phyloP scores from a whole-genome alignment of 2,329 filamentous ascomycete species.

The Fusarium tuaranense region DNA sequence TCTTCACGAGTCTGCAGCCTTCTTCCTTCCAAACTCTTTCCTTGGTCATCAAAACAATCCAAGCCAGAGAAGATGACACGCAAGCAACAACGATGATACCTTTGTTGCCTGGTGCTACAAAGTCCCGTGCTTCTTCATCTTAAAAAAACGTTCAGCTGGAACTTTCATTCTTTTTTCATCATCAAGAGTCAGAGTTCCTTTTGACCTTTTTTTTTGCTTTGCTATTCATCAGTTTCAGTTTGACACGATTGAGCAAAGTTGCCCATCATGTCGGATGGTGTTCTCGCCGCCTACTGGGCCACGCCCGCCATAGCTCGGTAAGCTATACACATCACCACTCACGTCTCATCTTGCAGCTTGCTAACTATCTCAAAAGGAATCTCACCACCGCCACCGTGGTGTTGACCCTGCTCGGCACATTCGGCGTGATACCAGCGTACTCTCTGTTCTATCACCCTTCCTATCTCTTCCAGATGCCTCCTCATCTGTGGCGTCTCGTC shows the following conservation, averaged over 20 bases:
- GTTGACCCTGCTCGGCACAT: conserved; percentile 71
- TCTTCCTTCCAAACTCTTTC: conserved; percentile 39
- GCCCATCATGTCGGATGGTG: conserved; percentile 49
- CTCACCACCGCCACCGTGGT: conserved; percentile 71
- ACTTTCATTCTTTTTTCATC: conserved; percentile 7
- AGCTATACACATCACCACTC: conserved; percentile 21
- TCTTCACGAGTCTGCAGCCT: conserved; percentile 17
- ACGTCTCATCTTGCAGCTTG: background rate
- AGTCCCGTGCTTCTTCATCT: conserved; percentile 36
- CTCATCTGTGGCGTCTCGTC: conserved; percentile 57
- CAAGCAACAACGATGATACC: conserved; percentile 49
- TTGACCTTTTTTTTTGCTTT: conserved; percentile 23
- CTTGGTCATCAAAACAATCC: conserved; percentile 32
- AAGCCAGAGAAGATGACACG: conserved; percentile 49
- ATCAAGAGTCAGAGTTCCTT: conserved; percentile 1
- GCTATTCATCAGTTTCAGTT: conserved; percentile 21
- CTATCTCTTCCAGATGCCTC: conserved; percentile 63
- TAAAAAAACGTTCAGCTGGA: conserved; percentile 24
- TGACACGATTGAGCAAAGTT: conserved; percentile 47
- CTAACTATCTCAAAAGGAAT: conserved; percentile 67
- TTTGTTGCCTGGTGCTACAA: conserved; percentile 44
- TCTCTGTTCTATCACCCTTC: conserved; percentile 49
- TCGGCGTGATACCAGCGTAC: conserved; percentile 61
- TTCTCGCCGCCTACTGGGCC: conserved; percentile 53
- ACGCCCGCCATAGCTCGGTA: conserved; percentile 58